phyloP scores from a whole-genome alignment of 1,284 basidiomycete species.

The Xerocomus amazonicus region DNA sequence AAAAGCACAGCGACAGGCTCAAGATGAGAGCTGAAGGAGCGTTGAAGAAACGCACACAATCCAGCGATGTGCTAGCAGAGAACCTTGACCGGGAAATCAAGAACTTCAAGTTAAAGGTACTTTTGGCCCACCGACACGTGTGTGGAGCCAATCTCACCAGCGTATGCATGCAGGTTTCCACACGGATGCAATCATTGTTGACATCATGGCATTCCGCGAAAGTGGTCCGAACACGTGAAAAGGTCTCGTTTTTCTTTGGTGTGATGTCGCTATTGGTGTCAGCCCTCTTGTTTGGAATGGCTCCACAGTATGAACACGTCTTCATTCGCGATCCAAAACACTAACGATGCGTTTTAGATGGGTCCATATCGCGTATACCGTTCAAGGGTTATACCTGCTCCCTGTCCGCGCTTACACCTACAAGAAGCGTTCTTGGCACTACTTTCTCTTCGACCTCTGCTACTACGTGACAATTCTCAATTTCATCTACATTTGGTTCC shows the following conservation, averaged over 20 bases:
- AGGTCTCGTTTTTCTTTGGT: slow-evolving; percentile 87
- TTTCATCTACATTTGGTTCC: slow-evolving; percentile 82
- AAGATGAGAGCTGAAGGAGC: slow-evolving; percentile 73
- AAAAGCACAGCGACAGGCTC: slow-evolving; percentile 80
- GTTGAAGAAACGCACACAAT: slow-evolving; percentile 64
- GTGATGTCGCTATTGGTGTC: slow-evolving; percentile 86
- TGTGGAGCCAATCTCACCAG: slow-evolving; percentile 9
- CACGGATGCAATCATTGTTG: slow-evolving; percentile 67
- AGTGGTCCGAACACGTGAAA: slow-evolving; percentile 87
- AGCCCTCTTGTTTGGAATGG: slow-evolving; percentile 78
- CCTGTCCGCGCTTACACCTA: slow-evolving; percentile 79
- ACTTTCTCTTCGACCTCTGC: slow-evolving; percentile 92
- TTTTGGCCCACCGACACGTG: background rate
- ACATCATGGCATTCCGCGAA: slow-evolving; percentile 87
- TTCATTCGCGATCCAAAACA: background rate
- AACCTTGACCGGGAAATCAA: slow-evolving; percentile 84
- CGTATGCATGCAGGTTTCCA: slow-evolving; percentile 54
- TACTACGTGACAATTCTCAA: slow-evolving; percentile 90
- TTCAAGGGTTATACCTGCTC: slow-evolving; percentile 73
- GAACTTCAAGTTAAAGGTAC: slow-evolving; percentile 67
- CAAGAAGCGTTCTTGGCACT: slow-evolving; percentile 88
- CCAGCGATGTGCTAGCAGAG: slow-evolving; percentile 62
- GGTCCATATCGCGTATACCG: slow-evolving; percentile 76
- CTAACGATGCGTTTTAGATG: slow-evolving; percentile 45
- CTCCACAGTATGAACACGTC: slow-evolving; percentile 60